Evolutionary conservation across 192 early-diverging fungal genomes (phyloP).

Genomic region (Backusella psychrophila): DNA sequence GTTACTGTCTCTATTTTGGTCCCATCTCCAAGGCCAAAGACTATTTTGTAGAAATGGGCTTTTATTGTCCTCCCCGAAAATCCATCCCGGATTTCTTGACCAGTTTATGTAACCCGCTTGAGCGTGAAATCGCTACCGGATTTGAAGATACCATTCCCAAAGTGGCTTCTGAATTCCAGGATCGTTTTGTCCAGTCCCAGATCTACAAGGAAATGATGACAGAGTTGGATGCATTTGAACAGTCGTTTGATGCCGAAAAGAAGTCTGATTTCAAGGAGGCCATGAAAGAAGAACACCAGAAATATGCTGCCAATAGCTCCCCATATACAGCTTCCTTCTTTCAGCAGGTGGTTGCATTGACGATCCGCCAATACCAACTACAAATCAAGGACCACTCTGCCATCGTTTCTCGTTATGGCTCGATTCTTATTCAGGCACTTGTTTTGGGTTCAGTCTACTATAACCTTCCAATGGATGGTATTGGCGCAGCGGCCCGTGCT

Average conservation of each 20-base stretch:
- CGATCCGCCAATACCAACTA: slow-evolving; percentile 68
- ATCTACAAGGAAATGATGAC: slow-evolving; percentile 37
- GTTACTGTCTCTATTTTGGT: slow-evolving; percentile 69
- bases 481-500: slow-evolving; percentile 76
- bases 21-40: slow-evolving; percentile 53
- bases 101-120: slow-evolving; percentile 61
- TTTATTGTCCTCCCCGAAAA: slow-evolving; percentile 61
- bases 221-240: slow-evolving; percentile 45
- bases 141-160: slow-evolving; percentile 54
- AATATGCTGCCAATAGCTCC: slow-evolving; percentile 43
- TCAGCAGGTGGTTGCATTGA: slow-evolving; percentile 58
- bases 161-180: slow-evolving; percentile 63
- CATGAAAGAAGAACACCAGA: slow-evolving; percentile 53
- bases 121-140: slow-evolving; percentile 48
- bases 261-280: slow-evolving; percentile 40
- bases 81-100: slow-evolving; percentile 72
- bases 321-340: slow-evolving; percentile 67
- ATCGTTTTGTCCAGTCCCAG: slow-evolving; percentile 42
- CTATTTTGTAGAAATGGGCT: slow-evolving; percentile 64
- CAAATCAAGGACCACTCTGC: slow-evolving; percentile 47
- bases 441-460: slow-evolving; percentile 74
- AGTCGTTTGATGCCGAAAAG: slow-evolving; percentile 24
- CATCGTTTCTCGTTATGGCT: slow-evolving; percentile 54
- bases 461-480: slow-evolving; percentile 47
- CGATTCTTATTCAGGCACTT: slow-evolving; percentile 56